Evolutionary conservation across 1,284 basidiomycete genomes (phyloP), one percentile per base, ranked within the genome.

Genomic region (Cryptococcus sp.): DNA sequence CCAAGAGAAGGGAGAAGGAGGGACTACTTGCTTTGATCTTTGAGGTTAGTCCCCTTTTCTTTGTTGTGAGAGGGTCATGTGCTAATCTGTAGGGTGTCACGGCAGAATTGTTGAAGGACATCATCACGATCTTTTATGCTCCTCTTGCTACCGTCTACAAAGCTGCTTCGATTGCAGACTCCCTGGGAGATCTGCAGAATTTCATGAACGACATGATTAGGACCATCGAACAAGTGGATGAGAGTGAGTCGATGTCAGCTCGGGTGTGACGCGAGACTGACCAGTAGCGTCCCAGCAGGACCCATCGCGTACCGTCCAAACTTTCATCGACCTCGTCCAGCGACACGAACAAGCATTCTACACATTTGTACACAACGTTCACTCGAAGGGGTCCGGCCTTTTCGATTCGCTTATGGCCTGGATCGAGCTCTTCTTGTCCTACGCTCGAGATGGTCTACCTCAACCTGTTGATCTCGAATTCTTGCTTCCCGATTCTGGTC

Each of bases 131-230:
- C 56, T 98, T 99, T 75, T 99, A 99, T 74, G 78, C 93, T 1
- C 96, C 96, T 1, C 79, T 99, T n/a, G 96, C 96, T 0, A 90
- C 94, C 65, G 96, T 98, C 2, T 99, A 98, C 78, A 87, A 90
- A 68, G 94, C 94, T 3, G 96, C 96, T 4, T 97, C 89, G 70
- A 97, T 99, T 50, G 87, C 89, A 10, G 94, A 98, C 70, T 96
- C 91, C 1, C 73, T 99, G 1, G 81, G 84, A 32, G 96, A 98
- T 70, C 68, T 98, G 49, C 96, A 98, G 74, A 88, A 81, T 55
- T 99, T 99, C 72, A 83, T 98, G 63, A 94, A 88, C 59, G 96
- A 99, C 72, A 81, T 98, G 51, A 97, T 98, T 68, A 84, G 81
- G 67, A 98, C 94, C 0, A 92, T 98, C 2, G 94, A 98, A 69